Percentiles rank a stretch among this genome's conserved stretches.
phyloP scores from a whole-genome alignment of 495 filamentous ascomycete genomes.

The Penicillium pulvis region DNA sequence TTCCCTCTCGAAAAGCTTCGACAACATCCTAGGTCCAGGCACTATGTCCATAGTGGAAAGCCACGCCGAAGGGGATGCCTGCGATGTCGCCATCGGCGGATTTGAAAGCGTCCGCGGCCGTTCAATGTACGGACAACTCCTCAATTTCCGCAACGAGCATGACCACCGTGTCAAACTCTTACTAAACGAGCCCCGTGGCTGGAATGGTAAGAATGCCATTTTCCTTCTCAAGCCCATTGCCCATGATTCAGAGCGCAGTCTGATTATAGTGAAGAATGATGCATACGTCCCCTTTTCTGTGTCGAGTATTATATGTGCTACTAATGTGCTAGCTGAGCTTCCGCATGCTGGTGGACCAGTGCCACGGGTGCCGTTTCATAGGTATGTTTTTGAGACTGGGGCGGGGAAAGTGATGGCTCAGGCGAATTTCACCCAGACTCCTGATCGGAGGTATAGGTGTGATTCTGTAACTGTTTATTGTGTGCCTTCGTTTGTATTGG shows the following conservation, averaged over 20 bases:
- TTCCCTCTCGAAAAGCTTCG: background rate
- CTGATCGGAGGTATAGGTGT: background rate
- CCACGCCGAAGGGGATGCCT: constrained; percentile 10
- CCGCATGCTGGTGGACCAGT: constrained; percentile 2
- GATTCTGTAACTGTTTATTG: constrained; percentile 4
- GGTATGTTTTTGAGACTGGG: constrained; percentile 8
- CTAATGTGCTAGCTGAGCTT: constrained; percentile 1
- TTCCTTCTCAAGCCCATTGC: constrained; percentile 4
- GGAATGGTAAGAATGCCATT: constrained; percentile 1
- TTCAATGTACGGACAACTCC: background rate
- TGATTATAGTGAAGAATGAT: constrained; percentile 6
- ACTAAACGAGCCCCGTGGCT: constrained; percentile 9
- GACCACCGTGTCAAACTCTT: background rate
- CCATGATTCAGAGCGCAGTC: background rate
- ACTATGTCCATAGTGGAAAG: background rate
- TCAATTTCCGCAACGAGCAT: constrained; percentile 4
- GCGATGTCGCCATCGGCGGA: constrained; percentile 10
- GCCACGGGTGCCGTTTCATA: background rate
- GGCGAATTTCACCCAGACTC: background rate
- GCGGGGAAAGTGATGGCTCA: constrained; percentile 6
- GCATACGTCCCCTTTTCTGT: constrained; percentile 10
- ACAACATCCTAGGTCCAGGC: background rate
- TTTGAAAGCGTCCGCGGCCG: background rate
- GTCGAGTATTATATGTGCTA: constrained; percentile 3
- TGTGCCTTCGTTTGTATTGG: constrained; percentile 9